Conservation (phyloP, 257 asterid species). For the Nicotiana obtusifolia region DNA sequence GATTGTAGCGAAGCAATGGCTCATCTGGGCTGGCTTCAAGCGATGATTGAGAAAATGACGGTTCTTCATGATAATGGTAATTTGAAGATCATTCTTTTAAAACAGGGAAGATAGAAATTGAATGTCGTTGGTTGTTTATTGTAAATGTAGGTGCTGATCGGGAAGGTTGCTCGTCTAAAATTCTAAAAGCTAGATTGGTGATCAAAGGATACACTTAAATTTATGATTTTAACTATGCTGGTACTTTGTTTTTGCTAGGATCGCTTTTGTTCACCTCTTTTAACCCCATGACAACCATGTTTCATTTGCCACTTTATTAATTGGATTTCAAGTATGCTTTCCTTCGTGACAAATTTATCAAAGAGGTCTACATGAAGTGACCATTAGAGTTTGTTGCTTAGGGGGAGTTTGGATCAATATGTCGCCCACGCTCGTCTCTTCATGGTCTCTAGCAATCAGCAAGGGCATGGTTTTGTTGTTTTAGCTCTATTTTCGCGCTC, state of each 20-base stretch:
- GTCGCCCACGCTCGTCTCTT: too few species aligned
- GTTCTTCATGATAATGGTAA: too few species aligned
- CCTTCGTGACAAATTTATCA: neutral
- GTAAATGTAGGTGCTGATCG: neutral
- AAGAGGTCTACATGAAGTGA: neutral
- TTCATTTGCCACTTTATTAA: neutral
- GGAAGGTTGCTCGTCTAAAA: neutral
- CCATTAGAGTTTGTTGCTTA: too few species aligned
- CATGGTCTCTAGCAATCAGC: too few species aligned
- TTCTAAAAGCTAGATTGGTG: neutral
- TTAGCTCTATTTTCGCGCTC: neutral
- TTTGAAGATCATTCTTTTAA: neutral
- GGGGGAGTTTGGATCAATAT: too few species aligned
- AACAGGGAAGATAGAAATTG: neutral
- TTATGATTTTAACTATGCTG: neutral
- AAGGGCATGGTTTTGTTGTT: too few species aligned
- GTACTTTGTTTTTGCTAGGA: neutral
- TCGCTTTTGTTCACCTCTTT: neutral
- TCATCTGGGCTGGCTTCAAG: too few species aligned
- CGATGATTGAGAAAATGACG: too few species aligned
- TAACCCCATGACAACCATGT: neutral
- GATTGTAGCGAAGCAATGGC: too few species aligned
- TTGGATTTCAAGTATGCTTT: conserved; percentile 1
- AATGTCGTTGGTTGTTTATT: neutral
- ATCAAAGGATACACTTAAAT: neutral